These are phyloP conservation scores for Paecilomyces dactylethromorphus DNA, from an alignment of 2,329 filamentous ascomycete genomes.

Conservation along the genomic window DNA sequence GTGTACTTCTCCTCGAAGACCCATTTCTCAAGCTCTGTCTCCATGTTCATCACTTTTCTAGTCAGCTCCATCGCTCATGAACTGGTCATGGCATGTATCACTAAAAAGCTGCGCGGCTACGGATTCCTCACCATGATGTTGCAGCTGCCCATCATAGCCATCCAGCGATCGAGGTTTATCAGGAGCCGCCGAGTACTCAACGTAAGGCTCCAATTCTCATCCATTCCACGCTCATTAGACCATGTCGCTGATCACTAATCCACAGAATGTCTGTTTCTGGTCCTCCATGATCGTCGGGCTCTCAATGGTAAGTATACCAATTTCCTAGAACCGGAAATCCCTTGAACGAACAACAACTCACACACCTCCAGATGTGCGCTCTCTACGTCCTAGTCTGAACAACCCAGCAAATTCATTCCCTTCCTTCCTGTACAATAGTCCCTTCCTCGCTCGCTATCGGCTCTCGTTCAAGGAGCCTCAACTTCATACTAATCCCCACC, in stretches of 20 bases:
- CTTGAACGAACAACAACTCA: not conserved
- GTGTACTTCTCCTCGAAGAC: constrained; percentile 80
- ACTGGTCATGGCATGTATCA: constrained; percentile 95
- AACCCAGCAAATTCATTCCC: constrained; percentile 1
- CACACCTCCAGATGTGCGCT: constrained; percentile 46
- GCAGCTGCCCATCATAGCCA: constrained; percentile 87
- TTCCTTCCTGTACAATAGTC: not conserved
- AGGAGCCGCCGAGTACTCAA: constrained; percentile 71
- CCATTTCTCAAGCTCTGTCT: constrained; percentile 66
- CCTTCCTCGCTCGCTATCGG: not conserved
- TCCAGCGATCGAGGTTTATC: constrained; percentile 76
- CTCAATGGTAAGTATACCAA: constrained; percentile 57
- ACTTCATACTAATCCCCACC: not conserved
- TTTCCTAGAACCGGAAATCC: not conserved
- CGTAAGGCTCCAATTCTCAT: constrained; percentile 23
- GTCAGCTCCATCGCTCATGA: constrained; percentile 87
- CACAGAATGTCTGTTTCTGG: constrained; percentile 77
- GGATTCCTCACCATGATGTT: constrained; percentile 94
- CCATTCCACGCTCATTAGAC: not conserved
- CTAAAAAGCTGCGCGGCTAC: constrained; percentile 91
- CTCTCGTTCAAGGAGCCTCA: not conserved
- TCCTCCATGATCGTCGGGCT: constrained; percentile 82
- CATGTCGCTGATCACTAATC: constrained; percentile 4
- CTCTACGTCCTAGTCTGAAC: constrained; percentile 52
- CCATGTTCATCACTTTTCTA: constrained; percentile 86